These are phyloP conservation scores for Patellifolia procumbens DNA, from an alignment of 179 eudicot genomes.

Conservation along the genomic window DNA sequence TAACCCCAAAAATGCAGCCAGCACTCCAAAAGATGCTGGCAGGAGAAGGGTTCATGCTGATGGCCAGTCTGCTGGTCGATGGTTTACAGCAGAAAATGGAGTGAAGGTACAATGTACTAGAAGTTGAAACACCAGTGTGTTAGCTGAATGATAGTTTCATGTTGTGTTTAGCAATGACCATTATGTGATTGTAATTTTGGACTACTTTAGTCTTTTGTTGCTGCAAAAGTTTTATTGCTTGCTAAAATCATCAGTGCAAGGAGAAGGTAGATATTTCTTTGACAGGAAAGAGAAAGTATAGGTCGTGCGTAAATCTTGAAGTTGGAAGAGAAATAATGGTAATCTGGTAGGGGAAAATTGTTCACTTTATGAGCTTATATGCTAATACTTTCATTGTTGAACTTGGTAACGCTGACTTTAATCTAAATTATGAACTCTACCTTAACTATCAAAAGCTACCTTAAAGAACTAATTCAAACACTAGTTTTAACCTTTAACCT, in stretches of 20 bases:
- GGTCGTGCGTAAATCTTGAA: too few species aligned
- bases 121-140: neutral
- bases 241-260: too few species aligned
- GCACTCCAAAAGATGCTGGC: constrained; percentile 72
- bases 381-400: neutral
- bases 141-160: constrained; percentile 2
- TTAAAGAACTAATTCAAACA: too few species aligned
- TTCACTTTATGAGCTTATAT: neutral
- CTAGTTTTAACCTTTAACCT: too few species aligned
- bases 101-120: too few species aligned
- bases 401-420: neutral
- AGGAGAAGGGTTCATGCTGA: constrained; percentile 80
- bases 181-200: constrained; percentile 1
- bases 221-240: neutral
- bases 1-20: constrained; percentile 49
- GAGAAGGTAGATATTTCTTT: neutral
- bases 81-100: constrained; percentile 72
- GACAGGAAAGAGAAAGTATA: neutral
- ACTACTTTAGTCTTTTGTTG: neutral
- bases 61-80: constrained; percentile 71
- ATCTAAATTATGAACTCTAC: too few species aligned
- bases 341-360: too few species aligned
- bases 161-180: neutral
- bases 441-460: too few species aligned
- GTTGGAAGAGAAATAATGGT: too few species aligned